Evolutionary conservation across 2,329 filamentous ascomycete species (phyloP).

Genomic region (Tolypocladium tundrense): DNA sequence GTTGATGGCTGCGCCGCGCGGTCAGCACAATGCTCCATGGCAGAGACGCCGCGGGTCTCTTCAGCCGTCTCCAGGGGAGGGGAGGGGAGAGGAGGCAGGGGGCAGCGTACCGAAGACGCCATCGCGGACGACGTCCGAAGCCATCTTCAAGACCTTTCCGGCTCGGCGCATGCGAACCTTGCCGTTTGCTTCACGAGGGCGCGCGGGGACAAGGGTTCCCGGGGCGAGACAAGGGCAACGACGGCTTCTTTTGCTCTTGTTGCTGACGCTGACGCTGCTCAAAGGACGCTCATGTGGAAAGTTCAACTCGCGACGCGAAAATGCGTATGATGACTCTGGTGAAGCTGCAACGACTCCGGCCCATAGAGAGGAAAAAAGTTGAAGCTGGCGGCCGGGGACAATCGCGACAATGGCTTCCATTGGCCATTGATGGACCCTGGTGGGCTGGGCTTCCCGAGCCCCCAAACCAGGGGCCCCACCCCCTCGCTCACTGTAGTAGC

Average conservation of each 20-base stretch:
- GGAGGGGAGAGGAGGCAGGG: background rate
- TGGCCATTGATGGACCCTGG: background rate
- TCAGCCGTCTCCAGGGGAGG: background rate
- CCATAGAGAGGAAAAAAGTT: background rate
- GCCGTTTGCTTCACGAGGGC: background rate
- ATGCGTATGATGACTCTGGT: background rate
- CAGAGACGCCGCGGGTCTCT: background rate
- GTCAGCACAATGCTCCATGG: background rate
- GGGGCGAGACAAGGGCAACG: background rate
- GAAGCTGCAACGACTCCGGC: background rate
- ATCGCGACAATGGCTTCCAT: background rate
- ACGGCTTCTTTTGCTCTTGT: background rate
- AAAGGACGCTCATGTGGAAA: background rate
- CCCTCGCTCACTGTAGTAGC: background rate
- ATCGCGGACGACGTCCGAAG: constrained; percentile 40
- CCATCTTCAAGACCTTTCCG: constrained; percentile 36
- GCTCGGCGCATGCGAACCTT: constrained; percentile 19
- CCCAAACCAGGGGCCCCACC: background rate
- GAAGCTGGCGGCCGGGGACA: background rate
- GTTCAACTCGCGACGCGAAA: background rate
- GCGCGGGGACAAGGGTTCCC: background rate
- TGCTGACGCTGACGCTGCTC: background rate
- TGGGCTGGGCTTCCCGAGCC: background rate
- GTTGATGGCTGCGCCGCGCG: constrained; percentile 60
- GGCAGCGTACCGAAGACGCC: constrained; percentile 44